Conservation (phyloP, 495 filamentous ascomycete genomes). For the Aspergillus bridgeri region DNA sequence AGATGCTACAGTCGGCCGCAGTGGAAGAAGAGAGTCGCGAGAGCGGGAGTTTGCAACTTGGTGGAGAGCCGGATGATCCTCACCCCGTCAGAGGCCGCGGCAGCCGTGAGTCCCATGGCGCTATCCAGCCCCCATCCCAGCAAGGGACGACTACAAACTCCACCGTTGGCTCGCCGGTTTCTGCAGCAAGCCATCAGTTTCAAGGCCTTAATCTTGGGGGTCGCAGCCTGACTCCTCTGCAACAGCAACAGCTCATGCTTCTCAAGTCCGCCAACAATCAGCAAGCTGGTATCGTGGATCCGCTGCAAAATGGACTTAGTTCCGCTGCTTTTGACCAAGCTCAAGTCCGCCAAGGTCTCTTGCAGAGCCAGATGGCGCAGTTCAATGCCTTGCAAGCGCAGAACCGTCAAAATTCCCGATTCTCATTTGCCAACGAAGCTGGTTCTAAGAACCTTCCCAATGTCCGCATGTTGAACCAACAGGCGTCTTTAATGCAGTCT, state of each 20-base stretch:
- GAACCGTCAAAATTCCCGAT: constrained; percentile 80
- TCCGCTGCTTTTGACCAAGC: constrained; percentile 38
- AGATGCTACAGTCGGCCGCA: constrained; percentile 45
- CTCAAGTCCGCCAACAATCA: constrained; percentile 59
- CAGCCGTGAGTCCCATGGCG: constrained; percentile 49
- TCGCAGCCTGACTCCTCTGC: constrained; percentile 73
- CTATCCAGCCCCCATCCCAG: constrained; percentile 73
- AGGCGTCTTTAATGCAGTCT: constrained; percentile 83
- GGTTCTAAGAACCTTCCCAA: constrained; percentile 81
- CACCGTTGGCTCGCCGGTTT: constrained; percentile 42
- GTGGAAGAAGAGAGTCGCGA: constrained; percentile 60
- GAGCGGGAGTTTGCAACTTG: constrained; percentile 82
- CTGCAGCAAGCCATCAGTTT: constrained; percentile 52
- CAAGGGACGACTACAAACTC: constrained; percentile 51
- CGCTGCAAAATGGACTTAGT: constrained; percentile 53
- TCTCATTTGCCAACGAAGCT: constrained; percentile 80
- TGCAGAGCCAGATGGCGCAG: constrained; percentile 57
- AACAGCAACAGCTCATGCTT: constrained; percentile 69
- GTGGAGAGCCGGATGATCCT: constrained; percentile 81
- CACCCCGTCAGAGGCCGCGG: constrained; percentile 49
- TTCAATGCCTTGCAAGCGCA: constrained; percentile 64
- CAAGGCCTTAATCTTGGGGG: constrained; percentile 55
- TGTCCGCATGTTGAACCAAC: constrained; percentile 82
- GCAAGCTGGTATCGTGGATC: constrained; percentile 52
- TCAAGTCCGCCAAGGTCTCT: constrained; percentile 46